Evolutionary conservation across 192 early-diverging fungal species (phyloP).

Genomic region (Coemansia sp.): DNA sequence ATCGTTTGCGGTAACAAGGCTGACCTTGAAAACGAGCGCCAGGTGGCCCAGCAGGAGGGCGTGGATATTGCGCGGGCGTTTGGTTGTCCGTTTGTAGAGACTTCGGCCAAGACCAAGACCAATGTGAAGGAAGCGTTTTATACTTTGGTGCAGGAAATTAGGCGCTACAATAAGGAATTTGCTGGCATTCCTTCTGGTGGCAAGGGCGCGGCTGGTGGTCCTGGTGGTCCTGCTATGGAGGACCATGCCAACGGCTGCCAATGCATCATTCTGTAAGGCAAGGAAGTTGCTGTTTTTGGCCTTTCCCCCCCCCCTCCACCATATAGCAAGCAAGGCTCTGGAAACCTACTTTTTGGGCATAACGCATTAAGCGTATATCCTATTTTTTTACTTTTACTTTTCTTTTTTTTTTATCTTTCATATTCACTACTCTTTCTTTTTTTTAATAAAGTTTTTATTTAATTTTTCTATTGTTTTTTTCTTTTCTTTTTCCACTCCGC

Average conservation of each 20-base stretch:
- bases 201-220: conserved; percentile 12
- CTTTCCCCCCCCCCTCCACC: neutral
- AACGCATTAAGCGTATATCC: too few species aligned
- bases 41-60: conserved; percentile 82
- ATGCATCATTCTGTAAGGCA: conserved; percentile 61
- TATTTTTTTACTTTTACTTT: neutral
- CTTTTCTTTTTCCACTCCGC: neutral
- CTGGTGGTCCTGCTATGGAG: conserved; percentile 32
- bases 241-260: conserved; percentile 57
- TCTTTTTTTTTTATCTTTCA: neutral
- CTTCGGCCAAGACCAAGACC: conserved; percentile 82
- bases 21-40: conserved; percentile 79
- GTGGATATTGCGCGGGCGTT: conserved; percentile 75
- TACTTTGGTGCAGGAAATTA: conserved; percentile 82
- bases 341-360: too few species aligned
- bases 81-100: conserved; percentile 82
- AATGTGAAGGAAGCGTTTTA: conserved; percentile 94
- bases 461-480: conserved; percentile 4
- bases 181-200: conserved; percentile 39
- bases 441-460: neutral
- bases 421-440: conserved; percentile 10
- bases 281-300: neutral
- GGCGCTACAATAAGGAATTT: conserved; percentile 77
- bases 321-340: neutral
- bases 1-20: conserved; percentile 95